These are phyloP conservation scores for Nectriaceae sp. DNA, from an alignment of 2,329 filamentous ascomycete species.

Conservation along the genomic window DNA sequence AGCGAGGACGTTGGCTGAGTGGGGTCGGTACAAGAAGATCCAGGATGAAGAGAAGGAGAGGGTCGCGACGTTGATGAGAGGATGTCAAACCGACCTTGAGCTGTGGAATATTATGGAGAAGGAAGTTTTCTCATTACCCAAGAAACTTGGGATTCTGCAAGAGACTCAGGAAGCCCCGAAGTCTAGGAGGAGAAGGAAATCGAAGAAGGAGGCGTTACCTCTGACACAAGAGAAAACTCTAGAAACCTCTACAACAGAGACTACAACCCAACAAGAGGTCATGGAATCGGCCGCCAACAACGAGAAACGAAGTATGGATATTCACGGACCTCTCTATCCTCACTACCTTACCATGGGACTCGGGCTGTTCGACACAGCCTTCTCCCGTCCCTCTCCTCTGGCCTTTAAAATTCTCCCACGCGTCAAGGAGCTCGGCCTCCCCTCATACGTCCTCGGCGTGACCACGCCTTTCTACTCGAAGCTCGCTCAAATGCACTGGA, in stretches of 20 bases:
- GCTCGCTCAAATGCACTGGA: constrained; percentile 63
- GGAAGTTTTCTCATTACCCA: constrained; percentile 65
- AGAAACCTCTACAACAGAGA: not conserved
- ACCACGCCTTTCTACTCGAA: constrained; percentile 71
- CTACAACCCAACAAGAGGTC: constrained; percentile 7
- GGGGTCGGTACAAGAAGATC: constrained; percentile 36
- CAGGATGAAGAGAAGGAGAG: constrained; percentile 50
- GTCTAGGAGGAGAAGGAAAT: constrained; percentile 9
- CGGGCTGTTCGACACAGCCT: constrained; percentile 57
- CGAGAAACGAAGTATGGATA: constrained; percentile 47
- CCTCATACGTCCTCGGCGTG: constrained; percentile 71
- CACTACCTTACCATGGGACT: constrained; percentile 60
- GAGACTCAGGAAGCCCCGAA: not conserved
- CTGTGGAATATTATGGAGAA: constrained; percentile 68
- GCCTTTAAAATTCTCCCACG: constrained; percentile 64
- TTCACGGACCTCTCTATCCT: constrained; percentile 67
- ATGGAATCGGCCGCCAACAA: constrained; percentile 10
- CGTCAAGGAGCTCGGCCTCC: constrained; percentile 67
- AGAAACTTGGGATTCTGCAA: constrained; percentile 54
- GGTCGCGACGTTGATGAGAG: constrained; percentile 56
- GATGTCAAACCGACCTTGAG: constrained; percentile 60
- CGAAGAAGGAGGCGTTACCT: constrained; percentile 13
- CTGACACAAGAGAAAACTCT: not conserved
- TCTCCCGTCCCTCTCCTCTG: constrained; percentile 58
- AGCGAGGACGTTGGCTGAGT: constrained; percentile 36